Evolutionary conservation across 805 yeast species (phyloP).

Genomic region (Suhomyces xylopsoci): DNA sequence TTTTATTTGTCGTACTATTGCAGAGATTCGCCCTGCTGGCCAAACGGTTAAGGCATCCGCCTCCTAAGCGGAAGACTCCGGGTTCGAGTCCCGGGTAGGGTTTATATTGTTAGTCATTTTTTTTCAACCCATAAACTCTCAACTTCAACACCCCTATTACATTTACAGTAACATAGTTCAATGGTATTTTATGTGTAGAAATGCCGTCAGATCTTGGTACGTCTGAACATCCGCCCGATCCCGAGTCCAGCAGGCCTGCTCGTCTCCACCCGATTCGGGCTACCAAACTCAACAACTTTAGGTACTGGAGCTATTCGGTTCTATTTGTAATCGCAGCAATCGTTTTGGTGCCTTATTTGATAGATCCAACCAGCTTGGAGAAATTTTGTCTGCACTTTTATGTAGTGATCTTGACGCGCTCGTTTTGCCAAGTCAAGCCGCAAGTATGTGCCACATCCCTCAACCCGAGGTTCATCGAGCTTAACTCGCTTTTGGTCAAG

Average conservation of each 20-base stretch:
- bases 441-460: constrained; percentile 1
- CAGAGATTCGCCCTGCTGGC: constrained; percentile 43
- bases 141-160: background rate
- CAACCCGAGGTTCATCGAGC: constrained; percentile 1
- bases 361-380: constrained; percentile 15
- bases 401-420: constrained; percentile 10
- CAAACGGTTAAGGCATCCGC: constrained; percentile 55
- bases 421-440: constrained; percentile 15
- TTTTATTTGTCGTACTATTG: background rate
- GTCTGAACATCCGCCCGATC: background rate
- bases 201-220: background rate
- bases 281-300: background rate
- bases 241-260: background rate
- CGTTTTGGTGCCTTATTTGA: constrained; percentile 9
- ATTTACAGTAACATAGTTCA: background rate
- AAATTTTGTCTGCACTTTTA: constrained; percentile 12
- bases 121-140: background rate
- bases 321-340: constrained; percentile 10
- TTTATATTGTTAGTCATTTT: constrained; percentile 6
- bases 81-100: constrained; percentile 40
- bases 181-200: background rate
- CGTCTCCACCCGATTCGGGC: background rate
- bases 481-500: background rate
- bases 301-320: constrained; percentile 3
- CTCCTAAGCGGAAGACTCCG: constrained; percentile 39